Evolutionary conservation across 345 rosid genomes (phyloP), one percentile per base, ranked within the genome.

Genomic region (Acer campestre): DNA sequence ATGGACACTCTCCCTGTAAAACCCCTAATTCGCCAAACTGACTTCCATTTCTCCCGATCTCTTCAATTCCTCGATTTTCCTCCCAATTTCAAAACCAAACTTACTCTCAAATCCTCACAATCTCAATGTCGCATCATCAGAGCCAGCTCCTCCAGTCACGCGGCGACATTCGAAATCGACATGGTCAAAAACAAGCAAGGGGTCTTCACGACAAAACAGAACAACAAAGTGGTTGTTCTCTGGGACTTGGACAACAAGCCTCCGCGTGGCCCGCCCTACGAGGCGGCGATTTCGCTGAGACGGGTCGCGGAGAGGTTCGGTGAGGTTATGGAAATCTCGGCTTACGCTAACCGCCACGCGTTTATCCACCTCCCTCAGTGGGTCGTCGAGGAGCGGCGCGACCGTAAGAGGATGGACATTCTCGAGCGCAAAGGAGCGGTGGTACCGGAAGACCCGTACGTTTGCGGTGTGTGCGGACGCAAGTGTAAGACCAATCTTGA

Each of bases 241-340:
- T 93, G 98, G 99, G 97, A 95, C 90, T 92, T 95, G 55, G 99
- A 95, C 81, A 95, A 95, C 89, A 95, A 95, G 76, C 99, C 98
- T 8, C 98, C 97, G 0, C 89, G 93, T 0, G 97, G 97, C 9
- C 92, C 89, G 42, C 99, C 98, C 0, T 95, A 85, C 77, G 84
- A 83, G 13, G 97, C 98, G 0, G 99, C 97, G 0, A 62, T 83
- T 42, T 90, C 89, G 4, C 87, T 95, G 61, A 87, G 90, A 20
- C 75, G 75, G 27, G 79, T 92, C 10, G 98, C 97, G 3, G 81
- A 85, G 83, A 82, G 71, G 7, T 89, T 94, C 77, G 98, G 98
- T 9, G 83, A 89, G 10, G 85, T 91, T 20, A 83, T 86, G 14
- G 98, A 94, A 75, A 86, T 94, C 73, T 94, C 93, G 0, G 97